These are phyloP conservation scores for Linnemannia zychae DNA, from an alignment of 192 early-diverging fungal species.

Conservation along the genomic window DNA sequence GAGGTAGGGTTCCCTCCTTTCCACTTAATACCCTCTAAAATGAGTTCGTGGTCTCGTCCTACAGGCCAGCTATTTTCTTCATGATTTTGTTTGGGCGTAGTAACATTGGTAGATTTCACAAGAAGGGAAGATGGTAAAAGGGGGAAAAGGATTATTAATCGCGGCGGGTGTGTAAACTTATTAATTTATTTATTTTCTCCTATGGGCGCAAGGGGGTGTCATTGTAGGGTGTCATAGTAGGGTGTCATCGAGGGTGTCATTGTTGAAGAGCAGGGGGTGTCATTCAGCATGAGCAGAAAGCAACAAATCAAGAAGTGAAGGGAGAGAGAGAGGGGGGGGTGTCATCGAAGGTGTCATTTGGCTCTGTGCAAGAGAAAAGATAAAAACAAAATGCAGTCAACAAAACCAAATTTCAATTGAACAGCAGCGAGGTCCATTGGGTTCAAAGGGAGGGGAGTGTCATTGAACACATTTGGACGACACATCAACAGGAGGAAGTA, in stretches of 20 bases:
- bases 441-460: background rate
- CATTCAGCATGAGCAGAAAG: background rate
- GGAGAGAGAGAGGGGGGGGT: background rate
- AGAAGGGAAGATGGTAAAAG: too few species aligned
- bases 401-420: background rate
- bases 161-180: background rate
- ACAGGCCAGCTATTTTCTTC: too few species aligned
- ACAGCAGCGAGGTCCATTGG: background rate
- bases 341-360: conserved; percentile 7
- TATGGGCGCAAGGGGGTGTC: background rate
- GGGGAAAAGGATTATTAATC: background rate
- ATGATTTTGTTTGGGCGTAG: too few species aligned
- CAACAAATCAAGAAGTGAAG: background rate
- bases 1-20: too few species aligned
- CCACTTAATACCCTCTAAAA: too few species aligned
- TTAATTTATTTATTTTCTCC: background rate
- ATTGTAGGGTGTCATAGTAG: conserved; percentile 13
- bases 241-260: background rate
- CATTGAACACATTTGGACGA: background rate
- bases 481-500: too few species aligned
- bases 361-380: background rate
- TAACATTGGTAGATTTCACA: too few species aligned
- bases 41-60: too few species aligned
- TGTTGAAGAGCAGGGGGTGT: background rate
- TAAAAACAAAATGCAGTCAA: background rate